Evolutionary conservation across 2,329 filamentous ascomycete species (phyloP), one percentile per base, ranked within the genome.

Genomic region (Cladosporium sp.): DNA sequence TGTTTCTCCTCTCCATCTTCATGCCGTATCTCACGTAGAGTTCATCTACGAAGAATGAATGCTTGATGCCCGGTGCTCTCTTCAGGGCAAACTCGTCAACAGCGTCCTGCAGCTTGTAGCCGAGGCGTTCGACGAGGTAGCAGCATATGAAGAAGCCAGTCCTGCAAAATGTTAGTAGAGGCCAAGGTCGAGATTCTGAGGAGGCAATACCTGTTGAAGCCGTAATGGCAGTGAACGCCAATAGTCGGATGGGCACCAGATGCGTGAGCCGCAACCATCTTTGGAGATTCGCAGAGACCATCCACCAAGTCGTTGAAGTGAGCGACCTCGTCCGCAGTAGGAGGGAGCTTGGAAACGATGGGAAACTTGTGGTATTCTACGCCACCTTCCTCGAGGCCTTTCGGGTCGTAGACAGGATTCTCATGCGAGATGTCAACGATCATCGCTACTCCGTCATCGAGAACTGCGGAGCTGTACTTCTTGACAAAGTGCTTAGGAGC

Each of bases 161-260:
- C 18, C 91, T 81, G 28, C 10, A 10, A 4, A 10, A n/a, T 10
- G 38, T 50, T 14, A 49, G 28, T 16, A 18, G 7, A 16, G 19
- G 16, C n/a, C 35, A 49, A 37, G n/a, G 9, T n/a, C 7, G 33
- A 14, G 35, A 4, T 6, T 14, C 8, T 13, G 10, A 18, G 35
- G 35, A 9, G 9, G 8, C 18, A 43, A n/a, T 52, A 55, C 45
- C 61, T 54, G 67, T 97, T 96, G 73, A 95, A 96, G 0, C 92
- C 92, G 62, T 96, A 96, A 65, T 97, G 92, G 63, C 92, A 97
- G 67, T 97, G 92, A 0, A 95, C 89, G 2, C 86, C 91, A 48
- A 95, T 80, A 1, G 73, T 62, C 5, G 70, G 66, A 52, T 67
- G 68, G 11, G 33, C 14, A 10, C 14, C 32, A 10, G n/a, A 53